Evolutionary conservation across 2,329 filamentous ascomycete species (phyloP).

Genomic region (Ophiocordyceps unilateralis): DNA sequence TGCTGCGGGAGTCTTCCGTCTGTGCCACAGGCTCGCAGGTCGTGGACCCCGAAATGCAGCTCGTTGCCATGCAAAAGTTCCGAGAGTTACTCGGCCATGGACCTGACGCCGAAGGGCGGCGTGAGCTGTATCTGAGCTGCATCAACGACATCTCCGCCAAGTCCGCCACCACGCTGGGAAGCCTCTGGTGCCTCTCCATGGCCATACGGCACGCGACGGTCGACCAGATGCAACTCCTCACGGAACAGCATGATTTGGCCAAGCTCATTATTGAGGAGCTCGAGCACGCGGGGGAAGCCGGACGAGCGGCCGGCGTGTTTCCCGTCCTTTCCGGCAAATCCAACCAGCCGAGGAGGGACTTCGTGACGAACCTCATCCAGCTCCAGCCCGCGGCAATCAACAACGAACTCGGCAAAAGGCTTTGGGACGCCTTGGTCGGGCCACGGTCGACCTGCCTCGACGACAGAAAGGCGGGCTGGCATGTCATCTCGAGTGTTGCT

Average conservation of each 20-base stretch:
- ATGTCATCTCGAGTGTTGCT: conserved; percentile 35
- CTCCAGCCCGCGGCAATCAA: conserved; percentile 46
- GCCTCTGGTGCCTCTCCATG: conserved; percentile 45
- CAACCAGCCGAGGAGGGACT: conserved; percentile 37
- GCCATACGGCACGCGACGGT: conserved; percentile 27
- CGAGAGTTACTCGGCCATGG: conserved; percentile 40
- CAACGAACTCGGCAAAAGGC: conserved; percentile 37
- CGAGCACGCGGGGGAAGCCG: conserved; percentile 29
- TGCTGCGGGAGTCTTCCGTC: conserved; percentile 56
- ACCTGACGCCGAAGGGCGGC: conserved; percentile 35
- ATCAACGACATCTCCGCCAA: conserved; percentile 48
- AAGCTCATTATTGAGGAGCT: conserved; percentile 47
- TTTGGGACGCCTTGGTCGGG: conserved; percentile 64
- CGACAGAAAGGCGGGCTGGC: conserved; percentile 54
- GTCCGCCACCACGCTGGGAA: conserved; percentile 51
- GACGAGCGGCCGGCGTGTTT: conserved; percentile 18
- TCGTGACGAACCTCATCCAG: conserved; percentile 39
- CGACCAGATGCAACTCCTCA: conserved; percentile 38
- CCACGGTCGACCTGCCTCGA: conserved; percentile 37
- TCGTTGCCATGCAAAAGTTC: conserved; percentile 45
- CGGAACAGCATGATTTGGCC: conserved; percentile 43
- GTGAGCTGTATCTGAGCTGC: conserved; percentile 47
- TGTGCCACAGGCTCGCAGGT: conserved; percentile 33
- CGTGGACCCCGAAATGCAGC: conserved; percentile 43
- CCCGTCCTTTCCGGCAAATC: conserved; percentile 27